Conservation (phyloP, 805 yeast species). For the Ogataea thermomethanolica region DNA sequence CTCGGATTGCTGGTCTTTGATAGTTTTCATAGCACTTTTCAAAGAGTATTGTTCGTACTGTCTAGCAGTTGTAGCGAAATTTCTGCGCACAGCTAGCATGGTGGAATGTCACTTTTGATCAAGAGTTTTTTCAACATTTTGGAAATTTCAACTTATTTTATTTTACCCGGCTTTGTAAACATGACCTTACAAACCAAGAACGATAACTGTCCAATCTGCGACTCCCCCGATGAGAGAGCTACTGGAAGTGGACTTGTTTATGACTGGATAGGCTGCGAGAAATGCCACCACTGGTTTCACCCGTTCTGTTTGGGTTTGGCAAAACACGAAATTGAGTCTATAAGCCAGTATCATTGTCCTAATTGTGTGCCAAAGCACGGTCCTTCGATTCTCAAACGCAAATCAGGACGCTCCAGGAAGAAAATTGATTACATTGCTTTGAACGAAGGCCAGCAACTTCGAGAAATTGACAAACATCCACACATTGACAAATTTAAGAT, state of each 20-base stretch:
- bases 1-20: slow-evolving; percentile 21
- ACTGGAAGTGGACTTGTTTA: not conserved
- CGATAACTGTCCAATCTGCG: slow-evolving; percentile 24
- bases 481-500: slow-evolving; percentile 38
- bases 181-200: slow-evolving; percentile 2
- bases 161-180: slow-evolving; percentile 8
- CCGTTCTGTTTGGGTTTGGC: slow-evolving; percentile 42
- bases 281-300: slow-evolving; percentile 56
- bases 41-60: slow-evolving; percentile 13
- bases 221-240: slow-evolving; percentile 9
- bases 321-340: slow-evolving; percentile 33
- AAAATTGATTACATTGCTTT: slow-evolving; percentile 75
- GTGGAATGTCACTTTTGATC: not conserved
- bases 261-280: slow-evolving; percentile 56
- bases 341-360: slow-evolving; percentile 54
- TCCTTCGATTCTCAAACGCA: slow-evolving; percentile 46
- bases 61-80: slow-evolving; percentile 10
- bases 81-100: slow-evolving; percentile 10
- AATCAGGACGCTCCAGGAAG: slow-evolving; percentile 51
- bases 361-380: slow-evolving; percentile 46
- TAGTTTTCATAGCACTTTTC: slow-evolving; percentile 19
- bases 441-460: slow-evolving; percentile 63
- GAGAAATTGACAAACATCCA: slow-evolving; percentile 54
- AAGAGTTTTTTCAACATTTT: slow-evolving; percentile 1
- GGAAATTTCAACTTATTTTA: not conserved